phyloP scores from a whole-genome alignment of 2,329 filamentous ascomycete species.

The Raffaelea albimanens region DNA sequence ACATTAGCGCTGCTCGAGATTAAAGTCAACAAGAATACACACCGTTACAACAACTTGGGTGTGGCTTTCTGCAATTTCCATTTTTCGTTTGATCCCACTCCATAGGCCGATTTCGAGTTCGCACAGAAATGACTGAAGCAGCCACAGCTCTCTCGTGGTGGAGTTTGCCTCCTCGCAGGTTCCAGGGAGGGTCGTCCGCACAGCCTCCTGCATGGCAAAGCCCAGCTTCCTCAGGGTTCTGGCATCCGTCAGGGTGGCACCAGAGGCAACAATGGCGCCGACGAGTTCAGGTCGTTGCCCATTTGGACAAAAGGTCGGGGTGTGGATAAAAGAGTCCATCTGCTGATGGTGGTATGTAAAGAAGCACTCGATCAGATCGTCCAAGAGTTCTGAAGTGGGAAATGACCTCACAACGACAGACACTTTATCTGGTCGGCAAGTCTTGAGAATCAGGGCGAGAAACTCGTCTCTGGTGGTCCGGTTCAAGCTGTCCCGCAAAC shows the following conservation, averaged over 20 bases:
- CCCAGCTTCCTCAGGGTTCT: slow-evolving; percentile 48
- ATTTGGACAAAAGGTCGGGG: slow-evolving; percentile 47
- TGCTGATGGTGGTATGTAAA: slow-evolving; percentile 46
- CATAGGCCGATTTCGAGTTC: slow-evolving; percentile 41
- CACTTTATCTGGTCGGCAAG: slow-evolving; percentile 39
- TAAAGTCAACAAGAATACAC: not conserved
- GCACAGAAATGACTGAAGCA: slow-evolving; percentile 39
- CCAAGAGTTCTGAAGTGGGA: slow-evolving; percentile 49
- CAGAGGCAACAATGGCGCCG: slow-evolving; percentile 49
- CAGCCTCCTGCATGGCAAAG: slow-evolving; percentile 42
- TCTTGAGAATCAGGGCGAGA: slow-evolving; percentile 53
- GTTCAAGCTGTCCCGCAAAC: slow-evolving; percentile 33
- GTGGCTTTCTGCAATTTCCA: slow-evolving; percentile 46
- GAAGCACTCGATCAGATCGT: slow-evolving; percentile 52
- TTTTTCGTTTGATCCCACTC: slow-evolving; percentile 45
- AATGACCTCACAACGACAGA: slow-evolving; percentile 50
- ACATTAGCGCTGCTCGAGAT: no score
- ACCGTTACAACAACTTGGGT: slow-evolving; percentile 12
- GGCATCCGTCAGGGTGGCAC: slow-evolving; percentile 47
- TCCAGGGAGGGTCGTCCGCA: slow-evolving; percentile 26
- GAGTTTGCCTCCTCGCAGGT: slow-evolving; percentile 40
- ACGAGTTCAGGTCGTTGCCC: slow-evolving; percentile 49
- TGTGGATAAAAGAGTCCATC: slow-evolving; percentile 52
- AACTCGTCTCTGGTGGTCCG: slow-evolving; percentile 48
- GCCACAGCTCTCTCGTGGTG: slow-evolving; percentile 29